Percentiles rank a stretch among this genome's conserved stretches.
Evolutionary conservation across 2,329 filamentous ascomycete species (phyloP).

Genomic region (Sporothrix variecibatus): DNA sequence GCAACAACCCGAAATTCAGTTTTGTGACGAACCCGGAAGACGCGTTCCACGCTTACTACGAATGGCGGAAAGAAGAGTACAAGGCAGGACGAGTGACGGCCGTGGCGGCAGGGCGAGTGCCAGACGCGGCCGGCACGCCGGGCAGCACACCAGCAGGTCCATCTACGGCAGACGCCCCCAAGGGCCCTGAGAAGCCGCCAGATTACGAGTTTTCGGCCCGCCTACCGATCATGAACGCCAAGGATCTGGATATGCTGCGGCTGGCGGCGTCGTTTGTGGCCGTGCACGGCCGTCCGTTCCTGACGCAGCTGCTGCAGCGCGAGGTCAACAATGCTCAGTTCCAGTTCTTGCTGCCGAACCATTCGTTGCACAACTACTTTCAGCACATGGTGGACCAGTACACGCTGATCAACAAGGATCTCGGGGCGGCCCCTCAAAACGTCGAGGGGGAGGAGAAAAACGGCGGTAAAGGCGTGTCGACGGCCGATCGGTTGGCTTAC

Average conservation of each 20-base stretch:
- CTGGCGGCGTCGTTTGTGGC: conserved; percentile 90
- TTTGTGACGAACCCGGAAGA: conserved; percentile 82
- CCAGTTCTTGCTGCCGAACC: conserved; percentile 91
- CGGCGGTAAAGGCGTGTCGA: not conserved
- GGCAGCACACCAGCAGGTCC: conserved; percentile 37
- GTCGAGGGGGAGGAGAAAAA: not conserved
- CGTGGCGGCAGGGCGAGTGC: conserved; percentile 73
- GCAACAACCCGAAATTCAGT: conserved; percentile 83
- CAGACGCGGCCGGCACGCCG: too few species aligned
- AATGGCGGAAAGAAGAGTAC: conserved; percentile 88
- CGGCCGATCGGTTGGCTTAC: conserved; percentile 64
- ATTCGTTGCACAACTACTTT: conserved; percentile 96
- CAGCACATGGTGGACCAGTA: conserved; percentile 92
- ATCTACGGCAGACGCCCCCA: conserved; percentile 59
- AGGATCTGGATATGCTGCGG: conserved; percentile 75
- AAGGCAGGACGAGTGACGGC: conserved; percentile 78
- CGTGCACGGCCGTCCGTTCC: conserved; percentile 87
- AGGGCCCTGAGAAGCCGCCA: conserved; percentile 80
- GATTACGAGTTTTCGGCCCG: conserved; percentile 92
- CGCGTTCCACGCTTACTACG: conserved; percentile 83
- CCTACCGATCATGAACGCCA: conserved; percentile 95
- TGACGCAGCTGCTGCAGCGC: conserved; percentile 84
- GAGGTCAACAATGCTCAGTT: conserved; percentile 93
- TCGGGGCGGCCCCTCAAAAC: conserved; percentile 13
- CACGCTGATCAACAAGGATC: conserved; percentile 63